Conservation (phyloP, 192 early-diverging fungal species). For the Lobosporangium transversale region DNA sequence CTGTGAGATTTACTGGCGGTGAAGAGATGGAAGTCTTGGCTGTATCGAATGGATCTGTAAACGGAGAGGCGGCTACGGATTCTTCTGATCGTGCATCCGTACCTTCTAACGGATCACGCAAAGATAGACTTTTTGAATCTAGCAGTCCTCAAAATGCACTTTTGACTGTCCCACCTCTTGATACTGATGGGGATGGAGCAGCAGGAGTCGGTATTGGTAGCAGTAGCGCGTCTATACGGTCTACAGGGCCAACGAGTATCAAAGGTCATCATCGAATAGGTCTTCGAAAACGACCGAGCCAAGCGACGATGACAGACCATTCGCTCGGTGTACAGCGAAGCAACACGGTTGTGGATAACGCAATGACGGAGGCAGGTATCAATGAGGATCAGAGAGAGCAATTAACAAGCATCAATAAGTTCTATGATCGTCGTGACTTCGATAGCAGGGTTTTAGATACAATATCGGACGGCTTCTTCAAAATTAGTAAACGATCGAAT, state of each 20-base stretch:
- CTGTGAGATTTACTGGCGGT: neutral
- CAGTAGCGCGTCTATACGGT: neutral
- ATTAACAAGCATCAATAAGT: conserved; percentile 21
- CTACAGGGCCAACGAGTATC: neutral
- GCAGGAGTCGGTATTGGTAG: neutral
- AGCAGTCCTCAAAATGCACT: neutral
- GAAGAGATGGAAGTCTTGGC: neutral
- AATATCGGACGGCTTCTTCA: neutral
- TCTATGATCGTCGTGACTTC: conserved; percentile 48
- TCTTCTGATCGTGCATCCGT: too few species aligned
- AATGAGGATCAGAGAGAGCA: conserved; percentile 10
- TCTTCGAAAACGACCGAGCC: neutral
- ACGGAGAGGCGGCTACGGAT: neutral
- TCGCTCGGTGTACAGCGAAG: conserved; percentile 13
- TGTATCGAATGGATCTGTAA: too few species aligned
- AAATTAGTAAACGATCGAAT: neutral
- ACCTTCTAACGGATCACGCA: neutral
- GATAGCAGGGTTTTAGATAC: conserved; percentile 33
- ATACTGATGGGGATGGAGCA: neutral
- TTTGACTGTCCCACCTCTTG: too few species aligned
- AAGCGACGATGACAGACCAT: neutral
- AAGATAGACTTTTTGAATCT: neutral
- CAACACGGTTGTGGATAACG: conserved; percentile 34
- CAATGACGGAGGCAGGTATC: conserved; percentile 33
- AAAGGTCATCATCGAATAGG: neutral